These are phyloP conservation scores for Anacardium occidentale DNA, from an alignment of 345 rosid genomes.

Conservation along the genomic window DNA sequence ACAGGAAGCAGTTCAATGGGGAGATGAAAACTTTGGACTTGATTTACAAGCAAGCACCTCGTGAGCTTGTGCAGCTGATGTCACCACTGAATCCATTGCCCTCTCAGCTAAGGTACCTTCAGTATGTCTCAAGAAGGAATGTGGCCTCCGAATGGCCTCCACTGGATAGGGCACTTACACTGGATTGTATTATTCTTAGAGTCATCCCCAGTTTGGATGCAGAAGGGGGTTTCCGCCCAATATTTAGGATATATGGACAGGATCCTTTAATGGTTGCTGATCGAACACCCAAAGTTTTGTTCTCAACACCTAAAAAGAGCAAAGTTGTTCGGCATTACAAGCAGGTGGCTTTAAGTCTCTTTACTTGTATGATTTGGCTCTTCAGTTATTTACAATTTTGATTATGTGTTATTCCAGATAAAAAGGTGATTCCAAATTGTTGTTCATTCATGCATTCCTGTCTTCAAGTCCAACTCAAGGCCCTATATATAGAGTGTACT, in stretches of 20 bases:
- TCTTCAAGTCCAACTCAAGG: too few species aligned
- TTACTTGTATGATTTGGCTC: conserved; percentile 8
- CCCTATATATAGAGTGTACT: too few species aligned
- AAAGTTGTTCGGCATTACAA: conserved; percentile 54
- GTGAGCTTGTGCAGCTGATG: conserved; percentile 60
- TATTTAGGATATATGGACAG: conserved; percentile 70
- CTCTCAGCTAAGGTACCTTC: conserved; percentile 79
- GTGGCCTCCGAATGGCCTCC: conserved; percentile 71
- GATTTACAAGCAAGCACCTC: conserved; percentile 75
- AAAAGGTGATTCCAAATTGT: background rate
- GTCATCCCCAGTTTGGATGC: conserved; percentile 55
- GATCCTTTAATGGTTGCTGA: conserved; percentile 67
- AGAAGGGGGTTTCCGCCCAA: conserved; percentile 71
- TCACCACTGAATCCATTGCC: conserved; percentile 69
- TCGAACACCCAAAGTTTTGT: conserved; percentile 57
- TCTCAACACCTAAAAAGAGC: conserved; percentile 60
- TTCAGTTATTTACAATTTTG: background rate
- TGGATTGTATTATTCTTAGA: conserved; percentile 66
- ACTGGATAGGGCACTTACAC: conserved; percentile 56
- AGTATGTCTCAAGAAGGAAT: conserved; percentile 68
- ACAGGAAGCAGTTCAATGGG: conserved; percentile 56
- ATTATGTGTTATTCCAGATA: background rate
- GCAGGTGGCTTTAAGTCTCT: conserved; percentile 45
- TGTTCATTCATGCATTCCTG: too few species aligned
- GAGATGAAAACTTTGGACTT: conserved; percentile 72